Base-by-base conservation (phyloP, 2,329 filamentous ascomycete genomes). In the Taxawa tesnikishii region DNA sequence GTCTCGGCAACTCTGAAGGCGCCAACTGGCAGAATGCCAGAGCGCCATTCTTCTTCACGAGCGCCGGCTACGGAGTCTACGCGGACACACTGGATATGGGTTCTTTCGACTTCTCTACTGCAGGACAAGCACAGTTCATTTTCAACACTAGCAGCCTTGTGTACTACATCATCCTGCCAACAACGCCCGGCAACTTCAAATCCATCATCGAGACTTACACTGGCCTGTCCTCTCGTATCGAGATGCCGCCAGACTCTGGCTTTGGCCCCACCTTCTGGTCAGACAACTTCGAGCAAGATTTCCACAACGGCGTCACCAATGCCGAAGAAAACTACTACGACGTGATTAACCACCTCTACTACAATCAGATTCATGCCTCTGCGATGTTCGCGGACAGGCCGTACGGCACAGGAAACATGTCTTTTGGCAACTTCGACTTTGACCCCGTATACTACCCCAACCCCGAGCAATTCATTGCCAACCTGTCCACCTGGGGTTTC, bases 21-120 rank as follows among this genome's bases (percentile, higher is more conserved):
- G 43, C 55, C 31, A 53, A 55, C 34, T 55, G 51, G 50, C 38
- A 34, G 24, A 57, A 55, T 36, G 51, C 51, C 15, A 45, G 53
- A 5, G 53, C 52, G 3, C 53, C 53, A 0, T 56, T 54, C 35
- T 56, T 53, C 39, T 37, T 56, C 16, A 45, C 44, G 6, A 46
- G 39, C 15, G 42, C 43, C 13, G 51, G 53, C 4, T 51, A 53
- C 35, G 51, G 51, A 6, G 47, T 56, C 8, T 56, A 56, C 32
- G 36, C 45, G 3, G 52, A 54, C 38, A 50, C 50, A 1, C 40
- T 51, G 6, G 38, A 41, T 13, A 50, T 52, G 41, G 51, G 50
- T 4, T 46, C 43, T 2, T 54, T 53, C 29, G 43, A 49, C 25
- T 54, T 55, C 36, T 42, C 31, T 2, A 38, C 29, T 5, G 32